phyloP scores from a whole-genome alignment of 352 stramenopile species.

The Phytophthora pluvialis region DNA sequence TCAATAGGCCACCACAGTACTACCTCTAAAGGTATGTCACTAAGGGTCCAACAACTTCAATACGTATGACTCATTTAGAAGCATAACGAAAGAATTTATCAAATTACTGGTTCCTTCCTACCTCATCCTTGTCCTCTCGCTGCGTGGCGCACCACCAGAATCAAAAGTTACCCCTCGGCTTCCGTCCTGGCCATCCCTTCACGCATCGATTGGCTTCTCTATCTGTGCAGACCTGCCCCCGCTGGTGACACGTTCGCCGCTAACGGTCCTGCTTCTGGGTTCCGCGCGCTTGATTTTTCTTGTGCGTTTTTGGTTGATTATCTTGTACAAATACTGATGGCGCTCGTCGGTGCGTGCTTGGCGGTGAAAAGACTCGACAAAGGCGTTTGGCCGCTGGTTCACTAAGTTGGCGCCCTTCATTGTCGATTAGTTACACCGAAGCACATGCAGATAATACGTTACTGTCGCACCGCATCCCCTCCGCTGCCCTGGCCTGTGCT shows the following conservation, averaged over 20 bases:
- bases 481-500: slow-evolving; percentile 31
- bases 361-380: slow-evolving; percentile 34
- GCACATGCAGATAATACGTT: slow-evolving; percentile 56
- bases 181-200: slow-evolving; percentile 21
- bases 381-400: slow-evolving; percentile 22
- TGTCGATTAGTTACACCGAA: slow-evolving; percentile 47
- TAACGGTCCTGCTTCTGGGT: slow-evolving; percentile 20
- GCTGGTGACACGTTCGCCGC: slow-evolving; percentile 13
- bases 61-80: too few relatives aligned
- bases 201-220: slow-evolving; percentile 33
- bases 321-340: slow-evolving; percentile 53
- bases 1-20: too few relatives aligned
- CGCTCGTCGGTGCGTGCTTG: slow-evolving; percentile 30
- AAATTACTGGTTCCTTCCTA: slow-evolving; percentile 45
- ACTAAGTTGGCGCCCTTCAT: slow-evolving; percentile 35
- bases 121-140: slow-evolving; percentile 31
- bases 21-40: too few relatives aligned
- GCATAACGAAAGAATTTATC: slow-evolving; percentile 45
- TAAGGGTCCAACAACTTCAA: background rate
- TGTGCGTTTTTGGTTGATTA: slow-evolving; percentile 45
- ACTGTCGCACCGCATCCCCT: slow-evolving; percentile 46
- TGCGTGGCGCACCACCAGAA: slow-evolving; percentile 21
- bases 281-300: slow-evolving; percentile 39
- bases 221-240: slow-evolving; percentile 34
- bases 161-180: slow-evolving; percentile 47